Evolutionary conservation across 257 asterid genomes (phyloP).

Genomic region (Solanum megistacrolobum): DNA sequence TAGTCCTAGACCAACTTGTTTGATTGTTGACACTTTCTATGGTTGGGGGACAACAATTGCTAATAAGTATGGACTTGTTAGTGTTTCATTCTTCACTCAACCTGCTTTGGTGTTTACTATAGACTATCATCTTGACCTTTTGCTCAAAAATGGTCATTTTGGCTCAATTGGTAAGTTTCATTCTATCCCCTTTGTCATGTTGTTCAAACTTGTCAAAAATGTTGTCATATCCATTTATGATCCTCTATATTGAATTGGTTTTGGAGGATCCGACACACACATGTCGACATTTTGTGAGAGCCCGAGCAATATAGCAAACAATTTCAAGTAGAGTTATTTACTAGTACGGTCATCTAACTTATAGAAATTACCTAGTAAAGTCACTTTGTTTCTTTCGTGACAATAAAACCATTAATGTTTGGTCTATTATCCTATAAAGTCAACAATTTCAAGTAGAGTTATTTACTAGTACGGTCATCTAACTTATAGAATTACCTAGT

Average conservation of each 20-base stretch:
- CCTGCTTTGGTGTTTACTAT: slow-evolving; percentile 36
- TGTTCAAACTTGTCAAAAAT: too few species aligned
- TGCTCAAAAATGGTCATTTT: slow-evolving; percentile 29
- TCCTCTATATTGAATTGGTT: too few species aligned
- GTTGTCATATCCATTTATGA: not conserved
- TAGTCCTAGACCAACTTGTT: slow-evolving; percentile 14
- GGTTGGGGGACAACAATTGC: slow-evolving; percentile 37
- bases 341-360: not conserved
- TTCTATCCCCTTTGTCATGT: not conserved
- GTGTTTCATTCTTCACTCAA: slow-evolving; percentile 43
- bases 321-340: not conserved
- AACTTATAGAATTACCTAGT: not conserved
- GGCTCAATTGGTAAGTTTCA: slow-evolving; percentile 15
- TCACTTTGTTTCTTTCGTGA: not conserved
- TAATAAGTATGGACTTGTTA: slow-evolving; percentile 23
- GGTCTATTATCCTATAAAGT: too few species aligned
- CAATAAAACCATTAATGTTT: not conserved
- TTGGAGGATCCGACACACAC: too few species aligned
- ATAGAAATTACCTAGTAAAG: not conserved
- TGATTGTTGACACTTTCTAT: slow-evolving; percentile 38
- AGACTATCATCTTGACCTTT: slow-evolving; percentile 31
- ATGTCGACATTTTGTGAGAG: not conserved
- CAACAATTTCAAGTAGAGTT: not conserved
- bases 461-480: not conserved
- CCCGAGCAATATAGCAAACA: not conserved